Percentiles rank a stretch among this genome's conserved stretches.
Conservation (phyloP, 306 rosid genomes). For the Parietaria judaica region DNA sequence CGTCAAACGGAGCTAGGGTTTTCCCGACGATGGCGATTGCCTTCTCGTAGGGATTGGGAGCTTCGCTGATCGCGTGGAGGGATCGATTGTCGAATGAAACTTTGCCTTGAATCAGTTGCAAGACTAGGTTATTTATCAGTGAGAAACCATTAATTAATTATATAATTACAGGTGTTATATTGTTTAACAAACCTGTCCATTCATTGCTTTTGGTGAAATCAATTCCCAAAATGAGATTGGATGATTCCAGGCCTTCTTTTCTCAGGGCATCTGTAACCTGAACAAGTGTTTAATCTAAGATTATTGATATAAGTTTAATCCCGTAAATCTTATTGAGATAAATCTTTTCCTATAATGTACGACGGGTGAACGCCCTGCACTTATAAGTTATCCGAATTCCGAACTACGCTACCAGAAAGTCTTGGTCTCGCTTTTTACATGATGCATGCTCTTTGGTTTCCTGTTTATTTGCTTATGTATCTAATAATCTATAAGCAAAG, state of each 20-base stretch:
- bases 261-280: slow-evolving; percentile 68
- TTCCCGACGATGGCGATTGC: slow-evolving; percentile 74
- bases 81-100: slow-evolving; percentile 60
- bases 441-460: too few species aligned
- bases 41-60: slow-evolving; percentile 83
- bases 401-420: too few species aligned
- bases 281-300: neutral
- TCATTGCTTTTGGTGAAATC: slow-evolving; percentile 97
- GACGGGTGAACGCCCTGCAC: too few species aligned
- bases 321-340: too few species aligned
- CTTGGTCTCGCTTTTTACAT: too few species aligned
- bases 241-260: slow-evolving; percentile 79
- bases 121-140: too few species aligned
- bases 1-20: slow-evolving; percentile 89
- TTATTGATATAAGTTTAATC: too few species aligned
- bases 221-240: slow-evolving; percentile 82
- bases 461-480: too few species aligned
- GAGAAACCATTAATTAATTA: neutral
- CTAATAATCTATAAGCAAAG: too few species aligned
- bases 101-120: slow-evolving; percentile 41
- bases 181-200: slow-evolving; percentile 55
- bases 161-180: neutral
- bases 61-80: slow-evolving; percentile 60
- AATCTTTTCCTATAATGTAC: too few species aligned
- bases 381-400: too few species aligned